These are phyloP conservation scores for Globisporangium paroecandrum DNA, from an alignment of 352 stramenopile species.

Conservation along the genomic window DNA sequence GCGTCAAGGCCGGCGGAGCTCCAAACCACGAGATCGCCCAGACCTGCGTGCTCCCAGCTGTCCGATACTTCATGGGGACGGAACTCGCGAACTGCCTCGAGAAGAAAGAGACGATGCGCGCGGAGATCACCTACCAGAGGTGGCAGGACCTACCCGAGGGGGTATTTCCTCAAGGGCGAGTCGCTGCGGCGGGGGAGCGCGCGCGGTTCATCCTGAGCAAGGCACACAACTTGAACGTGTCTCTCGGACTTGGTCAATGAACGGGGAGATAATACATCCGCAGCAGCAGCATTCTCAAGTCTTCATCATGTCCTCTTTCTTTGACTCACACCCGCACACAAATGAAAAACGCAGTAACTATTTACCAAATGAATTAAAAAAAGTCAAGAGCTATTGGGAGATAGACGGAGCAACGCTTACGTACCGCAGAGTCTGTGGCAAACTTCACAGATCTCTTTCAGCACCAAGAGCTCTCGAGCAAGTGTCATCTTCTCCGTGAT, in stretches of 20 bases:
- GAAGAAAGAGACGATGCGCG: constrained; percentile 57
- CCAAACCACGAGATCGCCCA: constrained; percentile 30
- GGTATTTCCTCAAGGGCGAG: constrained; percentile 57
- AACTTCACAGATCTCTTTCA: not conserved
- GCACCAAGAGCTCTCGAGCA: not conserved
- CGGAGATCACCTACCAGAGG: constrained; percentile 49
- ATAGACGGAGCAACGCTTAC: constrained; percentile 5
- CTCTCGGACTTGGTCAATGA: constrained; percentile 46
- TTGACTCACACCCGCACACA: not conserved
- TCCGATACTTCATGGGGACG: constrained; percentile 79
- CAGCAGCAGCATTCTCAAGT: not conserved
- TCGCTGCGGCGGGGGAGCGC: constrained; percentile 63
- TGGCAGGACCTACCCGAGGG: constrained; percentile 70
- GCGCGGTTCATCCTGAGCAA: constrained; percentile 77
- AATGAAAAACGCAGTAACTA: constrained; percentile 5
- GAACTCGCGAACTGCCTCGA: constrained; percentile 57
- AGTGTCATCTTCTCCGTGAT: constrained; percentile 4
- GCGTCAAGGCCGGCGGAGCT: constrained; percentile 5
- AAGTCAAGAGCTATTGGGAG: constrained; percentile 14
- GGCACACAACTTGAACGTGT: constrained; percentile 63
- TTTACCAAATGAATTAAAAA: constrained; percentile 17
- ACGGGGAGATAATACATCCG: not conserved
- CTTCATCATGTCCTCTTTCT: not conserved
- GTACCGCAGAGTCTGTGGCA: not conserved
- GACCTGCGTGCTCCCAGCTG: constrained; percentile 50